Percentiles rank a stretch among this genome's conserved stretches.
Conservation (phyloP, 2,329 filamentous ascomycete genomes). For the Lecanoromycetidae sp. region DNA sequence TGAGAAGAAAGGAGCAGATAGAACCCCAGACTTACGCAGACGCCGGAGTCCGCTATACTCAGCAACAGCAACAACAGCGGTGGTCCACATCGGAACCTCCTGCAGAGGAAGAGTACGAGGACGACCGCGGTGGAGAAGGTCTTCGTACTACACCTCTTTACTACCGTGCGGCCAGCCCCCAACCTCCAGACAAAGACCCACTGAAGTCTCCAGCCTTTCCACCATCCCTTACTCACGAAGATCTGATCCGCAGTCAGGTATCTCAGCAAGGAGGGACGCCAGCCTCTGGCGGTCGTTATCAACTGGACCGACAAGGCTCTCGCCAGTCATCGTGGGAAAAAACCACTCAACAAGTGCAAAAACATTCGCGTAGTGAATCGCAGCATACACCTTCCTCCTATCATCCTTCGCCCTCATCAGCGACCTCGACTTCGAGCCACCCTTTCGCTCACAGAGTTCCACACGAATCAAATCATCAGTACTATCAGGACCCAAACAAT, state of each 20-base stretch:
- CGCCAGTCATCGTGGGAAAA: conserved; percentile 20
- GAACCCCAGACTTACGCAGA: conserved; percentile 10
- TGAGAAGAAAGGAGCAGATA: conserved; percentile 20
- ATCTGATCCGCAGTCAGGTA: conserved; percentile 10
- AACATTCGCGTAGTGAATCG: conserved; percentile 13
- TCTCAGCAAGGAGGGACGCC: conserved; percentile 19
- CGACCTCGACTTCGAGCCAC: conserved; percentile 19
- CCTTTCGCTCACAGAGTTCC: conserved; percentile 20
- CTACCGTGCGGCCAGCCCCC: not conserved
- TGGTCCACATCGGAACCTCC: conserved; percentile 3
- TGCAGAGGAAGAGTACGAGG: conserved; percentile 11
- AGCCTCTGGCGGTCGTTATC: conserved; percentile 16
- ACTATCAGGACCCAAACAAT: conserved; percentile 20
- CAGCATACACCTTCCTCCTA: conserved; percentile 17
- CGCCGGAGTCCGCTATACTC: conserved; percentile 5
- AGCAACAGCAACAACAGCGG: no score
- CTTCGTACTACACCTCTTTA: conserved; percentile 24
- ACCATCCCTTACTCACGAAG: conserved; percentile 17
- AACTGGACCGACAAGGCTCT: conserved; percentile 20
- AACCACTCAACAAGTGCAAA: conserved; percentile 17
- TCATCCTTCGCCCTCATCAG: conserved; percentile 20
- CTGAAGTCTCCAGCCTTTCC: conserved; percentile 17
- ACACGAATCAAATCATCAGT: conserved; percentile 12
- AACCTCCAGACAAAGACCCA: conserved; percentile 16
- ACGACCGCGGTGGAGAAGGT: conserved; percentile 10